These are phyloP conservation scores for Amanita rubescens DNA, from an alignment of 768 basidiomycete species.

Conservation along the genomic window DNA sequence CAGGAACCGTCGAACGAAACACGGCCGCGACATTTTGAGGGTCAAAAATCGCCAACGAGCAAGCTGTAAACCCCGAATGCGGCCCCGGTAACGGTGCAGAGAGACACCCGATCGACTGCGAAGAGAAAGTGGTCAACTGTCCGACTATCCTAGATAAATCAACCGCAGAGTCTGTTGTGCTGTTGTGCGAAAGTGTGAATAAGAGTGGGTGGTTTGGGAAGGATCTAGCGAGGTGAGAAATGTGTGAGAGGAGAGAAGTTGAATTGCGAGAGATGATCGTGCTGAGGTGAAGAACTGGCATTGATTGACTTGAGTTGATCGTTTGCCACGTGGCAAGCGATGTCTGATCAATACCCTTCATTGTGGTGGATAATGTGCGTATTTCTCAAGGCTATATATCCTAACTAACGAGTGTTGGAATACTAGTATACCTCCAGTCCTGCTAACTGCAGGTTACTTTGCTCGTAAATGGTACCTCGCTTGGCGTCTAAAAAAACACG, in stretches of 20 bases:
- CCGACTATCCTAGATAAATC: conserved; percentile 35
- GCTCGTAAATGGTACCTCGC: conserved; percentile 44
- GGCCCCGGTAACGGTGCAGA: conserved; percentile 39
- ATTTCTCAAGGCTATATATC: too few species aligned
- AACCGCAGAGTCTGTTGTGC: conserved; percentile 17
- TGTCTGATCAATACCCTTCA: too few species aligned
- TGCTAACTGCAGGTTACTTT: conserved; percentile 39
- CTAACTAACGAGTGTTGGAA: too few species aligned
- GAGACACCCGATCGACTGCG: conserved; percentile 52
- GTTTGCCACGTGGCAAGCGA: too few species aligned
- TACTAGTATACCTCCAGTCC: conserved; percentile 20
- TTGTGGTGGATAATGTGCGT: too few species aligned
- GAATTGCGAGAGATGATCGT: conserved; percentile 35
- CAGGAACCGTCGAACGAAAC: conserved; percentile 61
- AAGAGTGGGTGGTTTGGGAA: conserved; percentile 35
- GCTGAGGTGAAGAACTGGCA: conserved; percentile 24
- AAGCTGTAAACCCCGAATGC: conserved; percentile 29
- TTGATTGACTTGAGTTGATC: background rate
- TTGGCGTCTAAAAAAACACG: conserved; percentile 35
- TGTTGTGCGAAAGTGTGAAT: conserved; percentile 43
- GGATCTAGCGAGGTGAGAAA: conserved; percentile 21
- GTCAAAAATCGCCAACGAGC: conserved; percentile 53
- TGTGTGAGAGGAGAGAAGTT: conserved; percentile 25
- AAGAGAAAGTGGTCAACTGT: conserved; percentile 31
- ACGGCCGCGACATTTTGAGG: conserved; percentile 27